phyloP scores from a whole-genome alignment of 1,284 basidiomycete species.

The Coniferiporia sulphurascens region DNA sequence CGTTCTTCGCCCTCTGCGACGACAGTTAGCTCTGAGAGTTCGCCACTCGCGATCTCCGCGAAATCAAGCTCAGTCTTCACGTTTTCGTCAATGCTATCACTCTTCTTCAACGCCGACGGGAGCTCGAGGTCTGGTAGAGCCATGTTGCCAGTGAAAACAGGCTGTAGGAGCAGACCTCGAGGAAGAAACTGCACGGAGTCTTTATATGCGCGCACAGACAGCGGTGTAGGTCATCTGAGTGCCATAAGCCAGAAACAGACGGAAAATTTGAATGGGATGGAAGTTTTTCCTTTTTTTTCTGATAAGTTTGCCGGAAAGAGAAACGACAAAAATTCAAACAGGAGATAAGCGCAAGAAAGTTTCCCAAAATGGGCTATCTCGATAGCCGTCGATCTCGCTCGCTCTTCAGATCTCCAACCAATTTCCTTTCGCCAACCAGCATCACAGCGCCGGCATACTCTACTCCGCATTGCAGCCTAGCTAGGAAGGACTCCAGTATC shows the following conservation, averaged over 20 bases:
- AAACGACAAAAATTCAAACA: no score
- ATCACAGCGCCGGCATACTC: no score
- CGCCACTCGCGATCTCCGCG: constrained; percentile 29
- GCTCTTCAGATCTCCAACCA: no score
- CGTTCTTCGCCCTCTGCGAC: constrained; percentile 66
- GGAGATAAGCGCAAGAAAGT: no score
- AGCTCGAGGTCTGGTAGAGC: neutral
- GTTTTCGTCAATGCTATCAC: neutral
- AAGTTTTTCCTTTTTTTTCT: no score
- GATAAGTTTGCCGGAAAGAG: no score
- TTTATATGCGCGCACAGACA: neutral
- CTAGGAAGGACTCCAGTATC: no score
- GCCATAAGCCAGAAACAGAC: neutral
- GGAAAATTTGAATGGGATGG: no score
- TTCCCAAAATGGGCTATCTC: no score
- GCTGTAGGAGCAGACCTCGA: neutral
- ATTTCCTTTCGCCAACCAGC: no score
- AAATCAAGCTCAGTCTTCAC: neutral
- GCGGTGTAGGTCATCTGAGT: neutral
- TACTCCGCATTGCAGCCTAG: no score
- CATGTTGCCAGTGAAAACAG: neutral
- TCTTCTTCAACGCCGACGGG: neutral
- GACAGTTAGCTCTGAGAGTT: constrained; percentile 56
- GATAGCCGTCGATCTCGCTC: no score
- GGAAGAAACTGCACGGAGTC: neutral